Percentiles rank a stretch among this genome's conserved stretches.
phyloP scores from a whole-genome alignment of 2,329 filamentous ascomycete genomes.

The Gaeumannomyces sp. region DNA sequence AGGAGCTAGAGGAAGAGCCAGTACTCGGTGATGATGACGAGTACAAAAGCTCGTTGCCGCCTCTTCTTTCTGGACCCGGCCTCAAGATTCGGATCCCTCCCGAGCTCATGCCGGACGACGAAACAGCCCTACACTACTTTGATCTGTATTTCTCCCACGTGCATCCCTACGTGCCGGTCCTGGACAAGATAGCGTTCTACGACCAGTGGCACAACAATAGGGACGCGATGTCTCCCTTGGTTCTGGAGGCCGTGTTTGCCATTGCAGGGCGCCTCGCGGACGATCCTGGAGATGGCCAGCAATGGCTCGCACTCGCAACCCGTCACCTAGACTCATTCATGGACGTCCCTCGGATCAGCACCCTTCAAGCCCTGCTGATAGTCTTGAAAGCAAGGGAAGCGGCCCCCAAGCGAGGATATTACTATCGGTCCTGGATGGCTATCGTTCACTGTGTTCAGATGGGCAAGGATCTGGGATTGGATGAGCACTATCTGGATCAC shows the following conservation, averaged over 20 bases:
- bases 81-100: slow-evolving; percentile 81
- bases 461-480: slow-evolving; percentile 83
- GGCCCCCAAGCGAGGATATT: slow-evolving; percentile 89
- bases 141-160: slow-evolving; percentile 86
- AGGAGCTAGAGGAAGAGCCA: slow-evolving; percentile 49
- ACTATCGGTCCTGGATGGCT: slow-evolving; percentile 95
- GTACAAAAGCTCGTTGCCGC: slow-evolving; percentile 63
- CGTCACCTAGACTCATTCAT: slow-evolving; percentile 90
- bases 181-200: slow-evolving; percentile 77
- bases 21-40: slow-evolving; percentile 68
- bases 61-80: slow-evolving; percentile 61
- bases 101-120: slow-evolving; percentile 86
- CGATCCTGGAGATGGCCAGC: slow-evolving; percentile 76
- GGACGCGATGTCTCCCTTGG: slow-evolving; percentile 78
- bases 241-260: slow-evolving; percentile 87
- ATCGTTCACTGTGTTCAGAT: slow-evolving; percentile 88
- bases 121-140: slow-evolving; percentile 76
- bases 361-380: slow-evolving; percentile 82
- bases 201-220: slow-evolving; percentile 83
- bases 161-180: slow-evolving; percentile 85
- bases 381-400: slow-evolving; percentile 87
- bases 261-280: slow-evolving; percentile 80
- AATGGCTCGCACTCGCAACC: slow-evolving; percentile 87
- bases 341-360: slow-evolving; percentile 84
- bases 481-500: slow-evolving; percentile 81